Percentiles rank a stretch among this genome's conserved stretches.
These are phyloP conservation scores for Fusarium sp. DNA, from an alignment of 2,329 filamentous ascomycete species.

Conservation along the genomic window DNA sequence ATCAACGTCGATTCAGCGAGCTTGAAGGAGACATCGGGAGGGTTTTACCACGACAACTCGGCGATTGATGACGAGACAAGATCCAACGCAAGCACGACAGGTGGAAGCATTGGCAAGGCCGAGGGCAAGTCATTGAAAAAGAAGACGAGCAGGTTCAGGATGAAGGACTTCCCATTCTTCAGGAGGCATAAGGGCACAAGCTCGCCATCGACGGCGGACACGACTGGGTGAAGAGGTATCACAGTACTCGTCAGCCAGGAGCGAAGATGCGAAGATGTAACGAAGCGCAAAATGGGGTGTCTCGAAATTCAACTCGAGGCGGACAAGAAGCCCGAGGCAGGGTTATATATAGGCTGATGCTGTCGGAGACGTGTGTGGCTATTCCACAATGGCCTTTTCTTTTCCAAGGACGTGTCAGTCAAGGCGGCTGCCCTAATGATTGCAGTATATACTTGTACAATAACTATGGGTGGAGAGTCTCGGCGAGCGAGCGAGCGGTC, in stretches of 20 bases:
- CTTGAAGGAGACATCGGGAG: constrained; percentile 44
- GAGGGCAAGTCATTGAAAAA: constrained; percentile 64
- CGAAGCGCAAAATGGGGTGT: background rate
- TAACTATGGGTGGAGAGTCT: constrained; percentile 28
- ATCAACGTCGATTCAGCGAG: constrained; percentile 52
- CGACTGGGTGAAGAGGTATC: constrained; percentile 44
- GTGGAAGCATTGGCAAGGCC: constrained; percentile 56
- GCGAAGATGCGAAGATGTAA: constrained; percentile 6
- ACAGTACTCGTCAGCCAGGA: constrained; percentile 27
- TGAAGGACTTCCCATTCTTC: constrained; percentile 67
- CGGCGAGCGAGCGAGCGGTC: background rate
- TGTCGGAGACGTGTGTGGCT: constrained; percentile 18
- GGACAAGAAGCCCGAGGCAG: constrained; percentile 1
- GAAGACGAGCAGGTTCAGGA: constrained; percentile 68
- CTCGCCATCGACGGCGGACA: constrained; percentile 48
- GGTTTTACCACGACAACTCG: constrained; percentile 39
- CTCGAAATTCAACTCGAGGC: background rate
- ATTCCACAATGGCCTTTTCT: constrained; percentile 10
- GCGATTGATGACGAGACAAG: constrained; percentile 46
- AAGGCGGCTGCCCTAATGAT: constrained; percentile 21
- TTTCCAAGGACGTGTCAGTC: constrained; percentile 21
- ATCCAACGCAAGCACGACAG: constrained; percentile 45
- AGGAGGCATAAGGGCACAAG: constrained; percentile 58
- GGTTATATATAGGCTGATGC: background rate
- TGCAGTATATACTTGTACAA: constrained; percentile 43